Conservation (phyloP, 2,329 filamentous ascomycete genomes). For the Colletotrichum spinosum region DNA sequence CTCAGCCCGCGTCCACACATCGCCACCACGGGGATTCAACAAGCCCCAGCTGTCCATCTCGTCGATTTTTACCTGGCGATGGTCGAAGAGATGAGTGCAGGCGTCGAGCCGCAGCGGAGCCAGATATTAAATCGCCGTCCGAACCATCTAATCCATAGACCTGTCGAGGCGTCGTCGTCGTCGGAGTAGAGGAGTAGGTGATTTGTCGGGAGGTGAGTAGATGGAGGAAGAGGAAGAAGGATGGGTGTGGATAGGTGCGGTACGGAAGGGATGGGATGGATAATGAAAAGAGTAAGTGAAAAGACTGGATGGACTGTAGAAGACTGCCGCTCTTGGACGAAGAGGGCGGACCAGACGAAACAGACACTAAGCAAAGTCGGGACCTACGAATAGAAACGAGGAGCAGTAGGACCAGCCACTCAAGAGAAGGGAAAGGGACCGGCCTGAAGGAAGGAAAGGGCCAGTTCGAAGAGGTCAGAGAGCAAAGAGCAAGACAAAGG, state of each 20-base stretch:
- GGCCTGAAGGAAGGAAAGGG: slow-evolving; percentile 26
- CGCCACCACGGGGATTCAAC: slow-evolving; percentile 35
- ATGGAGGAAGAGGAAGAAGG: slow-evolving; percentile 38
- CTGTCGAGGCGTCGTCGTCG: slow-evolving; percentile 36
- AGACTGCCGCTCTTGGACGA: slow-evolving; percentile 34
- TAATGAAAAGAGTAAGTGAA: slow-evolving; percentile 40
- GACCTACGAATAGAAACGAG: slow-evolving; percentile 49
- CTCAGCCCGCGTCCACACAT: slow-evolving; percentile 46
- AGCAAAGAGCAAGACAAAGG: slow-evolving; percentile 15
- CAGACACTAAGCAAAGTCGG: slow-evolving; percentile 50
- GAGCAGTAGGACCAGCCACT: slow-evolving; percentile 45
- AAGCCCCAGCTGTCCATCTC: slow-evolving; percentile 41
- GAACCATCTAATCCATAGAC: slow-evolving; percentile 54
- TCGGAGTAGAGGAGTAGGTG: neutral
- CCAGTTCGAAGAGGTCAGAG: slow-evolving; percentile 19
- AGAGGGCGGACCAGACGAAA: slow-evolving; percentile 57
- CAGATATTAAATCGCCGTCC: slow-evolving; percentile 38
- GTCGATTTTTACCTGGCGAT: slow-evolving; percentile 38
- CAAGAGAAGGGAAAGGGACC: slow-evolving; percentile 43
- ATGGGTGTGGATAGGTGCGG: slow-evolving; percentile 16
- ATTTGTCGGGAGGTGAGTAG: slow-evolving; percentile 1
- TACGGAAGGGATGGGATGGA: slow-evolving; percentile 40
- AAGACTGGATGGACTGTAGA: slow-evolving; percentile 33
- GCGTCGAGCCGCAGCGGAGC: slow-evolving; percentile 52
- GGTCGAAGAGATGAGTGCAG: slow-evolving; percentile 39